Evolutionary conservation across 331 rosid genomes (phyloP), one percentile per base, ranked within the genome.

Genomic region (Spiraea crenata): DNA sequence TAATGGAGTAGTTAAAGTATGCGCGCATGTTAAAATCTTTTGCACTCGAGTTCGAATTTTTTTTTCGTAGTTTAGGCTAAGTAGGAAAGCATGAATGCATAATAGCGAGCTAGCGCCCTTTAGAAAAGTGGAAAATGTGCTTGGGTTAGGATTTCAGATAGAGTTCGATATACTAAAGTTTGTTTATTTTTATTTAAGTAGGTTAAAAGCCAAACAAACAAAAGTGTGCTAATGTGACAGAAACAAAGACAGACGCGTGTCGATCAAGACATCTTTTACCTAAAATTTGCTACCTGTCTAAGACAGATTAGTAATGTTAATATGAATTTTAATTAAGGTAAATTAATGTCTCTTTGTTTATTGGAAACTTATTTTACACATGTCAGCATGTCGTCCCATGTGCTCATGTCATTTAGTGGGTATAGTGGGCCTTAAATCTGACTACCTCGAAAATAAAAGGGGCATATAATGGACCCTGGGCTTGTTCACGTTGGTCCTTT

Each of bases 181-280:
- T 31, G 9, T 63, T 12, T 25, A 11, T 15, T 17, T 65, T 31
- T 49, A 6, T 25, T 7, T 60, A 6, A 4, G 4, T 9, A n/a
- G n/a, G n/a, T n/a, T n/a, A n/a, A n/a, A n/a, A n/a, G n/a, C n/a
- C n/a, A 5, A 57, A 34, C 44, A 42, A 54, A 41, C 41, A 41
- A 6, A 57, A 20, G 54, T 12, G 37, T 10, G 63, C 46, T 69
- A 55, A 15, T 54, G 55, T 41, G 55, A 42, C 45, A 69, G 74
- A 42, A 10, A 15, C 34, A 47, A 15, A 31, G 3, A 17, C 46
- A 1, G 9, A 56, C 65, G 41, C 65, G 45, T 56, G 74, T 44
- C 56, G 6, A 5, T 6, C 20, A 40, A 5, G n/a, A 3, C 55
- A 31, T 25, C 17, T 57, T 11, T 34, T 41, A n/a, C 54, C 34